These are phyloP conservation scores for Phytophthora cryptogea DNA, from an alignment of 352 stramenopile genomes.

Conservation along the genomic window DNA sequence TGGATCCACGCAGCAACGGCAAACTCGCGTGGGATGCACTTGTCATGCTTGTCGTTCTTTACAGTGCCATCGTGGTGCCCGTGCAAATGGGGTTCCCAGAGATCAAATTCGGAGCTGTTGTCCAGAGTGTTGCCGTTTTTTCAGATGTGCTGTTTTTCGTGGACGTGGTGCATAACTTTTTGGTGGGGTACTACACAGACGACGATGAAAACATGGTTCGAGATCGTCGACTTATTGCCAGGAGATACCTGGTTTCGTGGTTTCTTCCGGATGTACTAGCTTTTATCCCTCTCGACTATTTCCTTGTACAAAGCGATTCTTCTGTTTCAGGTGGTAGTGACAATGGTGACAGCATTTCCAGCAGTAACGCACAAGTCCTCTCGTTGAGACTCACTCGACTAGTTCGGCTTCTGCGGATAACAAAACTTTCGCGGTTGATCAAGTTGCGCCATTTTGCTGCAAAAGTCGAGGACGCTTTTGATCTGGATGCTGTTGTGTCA, in stretches of 20 bases:
- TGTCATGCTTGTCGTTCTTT: conserved; percentile 76
- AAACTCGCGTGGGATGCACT: conserved; percentile 73
- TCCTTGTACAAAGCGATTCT: conserved; percentile 28
- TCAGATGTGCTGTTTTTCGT: conserved; percentile 65
- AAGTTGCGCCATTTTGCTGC: conserved; percentile 73
- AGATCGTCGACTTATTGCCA: conserved; percentile 47
- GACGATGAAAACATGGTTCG: conserved; percentile 69
- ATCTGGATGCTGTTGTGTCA: conserved; percentile 66
- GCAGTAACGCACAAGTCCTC: conserved; percentile 47
- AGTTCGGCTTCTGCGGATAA: conserved; percentile 66
- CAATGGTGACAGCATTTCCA: conserved; percentile 15
- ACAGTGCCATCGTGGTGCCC: conserved; percentile 72
- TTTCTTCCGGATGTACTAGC: conserved; percentile 61
- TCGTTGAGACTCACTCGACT: conserved; percentile 73
- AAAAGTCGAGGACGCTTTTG: conserved; percentile 71
- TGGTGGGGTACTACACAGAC: conserved; percentile 63
- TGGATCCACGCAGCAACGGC: conserved; percentile 59
- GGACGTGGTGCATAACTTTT: conserved; percentile 75
- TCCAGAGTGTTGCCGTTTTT: conserved; percentile 28
- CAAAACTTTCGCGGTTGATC: conserved; percentile 70
- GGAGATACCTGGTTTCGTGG: conserved; percentile 61
- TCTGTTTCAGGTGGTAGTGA: not conserved
- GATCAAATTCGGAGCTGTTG: conserved; percentile 40
- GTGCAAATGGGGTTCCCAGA: conserved; percentile 77
- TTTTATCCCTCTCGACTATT: conserved; percentile 57